Evolutionary conservation across 1,284 basidiomycete species (phyloP).

Genomic region (Leucoagaricus sp.): DNA sequence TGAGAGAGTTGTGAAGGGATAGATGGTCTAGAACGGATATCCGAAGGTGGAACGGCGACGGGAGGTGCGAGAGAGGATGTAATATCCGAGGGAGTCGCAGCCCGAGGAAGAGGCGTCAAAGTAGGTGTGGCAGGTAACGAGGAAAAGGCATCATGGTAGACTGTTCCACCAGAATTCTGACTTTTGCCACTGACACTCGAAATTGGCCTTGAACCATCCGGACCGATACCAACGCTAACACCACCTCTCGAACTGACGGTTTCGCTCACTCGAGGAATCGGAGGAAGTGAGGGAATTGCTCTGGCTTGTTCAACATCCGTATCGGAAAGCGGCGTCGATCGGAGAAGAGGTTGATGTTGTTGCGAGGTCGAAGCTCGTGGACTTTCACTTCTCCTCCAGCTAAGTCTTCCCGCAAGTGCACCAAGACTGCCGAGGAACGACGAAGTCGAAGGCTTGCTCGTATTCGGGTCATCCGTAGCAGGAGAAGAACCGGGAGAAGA

Average conservation of each 20-base stretch:
- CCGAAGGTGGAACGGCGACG: neutral
- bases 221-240: conserved; percentile 32
- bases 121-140: conserved; percentile 47
- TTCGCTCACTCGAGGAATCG: conserved; percentile 14
- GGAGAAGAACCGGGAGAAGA: conserved; percentile 23
- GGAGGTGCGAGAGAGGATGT: conserved; percentile 1
- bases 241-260: neutral
- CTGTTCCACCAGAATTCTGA: conserved; percentile 49
- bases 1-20: conserved; percentile 21
- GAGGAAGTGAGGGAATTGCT: conserved; percentile 31
- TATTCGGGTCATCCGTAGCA: conserved; percentile 1
- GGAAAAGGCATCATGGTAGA: conserved; percentile 62
- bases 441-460: conserved; percentile 13
- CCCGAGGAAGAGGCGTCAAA: conserved; percentile 44
- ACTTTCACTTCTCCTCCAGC: conserved; percentile 40
- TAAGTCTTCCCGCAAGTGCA: conserved; percentile 46
- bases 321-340: conserved; percentile 35
- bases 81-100: conserved; percentile 38
- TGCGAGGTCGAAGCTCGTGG: conserved; percentile 42
- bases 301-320: conserved; percentile 47
- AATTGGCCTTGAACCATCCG: conserved; percentile 49
- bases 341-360: conserved; percentile 26
- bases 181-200: conserved; percentile 58
- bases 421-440: conserved; percentile 32
- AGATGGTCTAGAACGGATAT: conserved; percentile 17